phyloP scores from a whole-genome alignment of 257 asterid genomes.

The Pogostemon cablin region DNA sequence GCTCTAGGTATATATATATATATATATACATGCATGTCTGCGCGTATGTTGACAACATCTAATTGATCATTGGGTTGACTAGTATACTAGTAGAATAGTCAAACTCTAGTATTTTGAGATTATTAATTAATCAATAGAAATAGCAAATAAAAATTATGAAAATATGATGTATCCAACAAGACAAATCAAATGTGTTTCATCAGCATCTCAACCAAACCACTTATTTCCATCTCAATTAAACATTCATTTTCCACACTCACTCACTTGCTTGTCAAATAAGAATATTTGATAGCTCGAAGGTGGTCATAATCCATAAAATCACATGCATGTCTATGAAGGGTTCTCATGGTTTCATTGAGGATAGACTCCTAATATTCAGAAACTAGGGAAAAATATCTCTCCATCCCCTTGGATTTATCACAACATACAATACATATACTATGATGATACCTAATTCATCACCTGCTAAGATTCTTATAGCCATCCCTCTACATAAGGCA shows the following conservation, averaged over 20 bases:
- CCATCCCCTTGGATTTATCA: background rate
- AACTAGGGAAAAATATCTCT: constrained; percentile 24
- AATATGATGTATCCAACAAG: constrained; percentile 52
- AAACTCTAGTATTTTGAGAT: too few relatives aligned
- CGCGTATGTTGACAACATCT: too few relatives aligned
- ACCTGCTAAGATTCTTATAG: constrained; percentile 65
- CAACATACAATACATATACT: background rate
- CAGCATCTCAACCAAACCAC: constrained; percentile 38
- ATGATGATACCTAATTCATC: constrained; percentile 16
- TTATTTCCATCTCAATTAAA: constrained; percentile 2
- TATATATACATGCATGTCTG: too few relatives aligned
- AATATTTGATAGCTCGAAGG: constrained; percentile 40
- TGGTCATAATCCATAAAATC: constrained; percentile 39
- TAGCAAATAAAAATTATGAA: too few relatives aligned
- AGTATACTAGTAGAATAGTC: too few relatives aligned
- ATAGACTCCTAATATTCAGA: constrained; percentile 22
- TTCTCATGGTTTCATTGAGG: constrained; percentile 19
- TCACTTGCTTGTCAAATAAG: constrained; percentile 59
- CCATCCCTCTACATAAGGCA: constrained; percentile 44
- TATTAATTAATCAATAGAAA: too few relatives aligned
- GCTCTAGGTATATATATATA: too few relatives aligned
- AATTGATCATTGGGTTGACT: too few relatives aligned
- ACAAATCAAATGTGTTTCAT: constrained; percentile 49
- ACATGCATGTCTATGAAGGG: constrained; percentile 37
- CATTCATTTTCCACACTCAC: constrained; percentile 24